A percentile compares a stretch with the other conserved stretches of the same genome.
Evolutionary conservation across 768 basidiomycete genomes (phyloP).

Genomic region (Leccinum imitatum): DNA sequence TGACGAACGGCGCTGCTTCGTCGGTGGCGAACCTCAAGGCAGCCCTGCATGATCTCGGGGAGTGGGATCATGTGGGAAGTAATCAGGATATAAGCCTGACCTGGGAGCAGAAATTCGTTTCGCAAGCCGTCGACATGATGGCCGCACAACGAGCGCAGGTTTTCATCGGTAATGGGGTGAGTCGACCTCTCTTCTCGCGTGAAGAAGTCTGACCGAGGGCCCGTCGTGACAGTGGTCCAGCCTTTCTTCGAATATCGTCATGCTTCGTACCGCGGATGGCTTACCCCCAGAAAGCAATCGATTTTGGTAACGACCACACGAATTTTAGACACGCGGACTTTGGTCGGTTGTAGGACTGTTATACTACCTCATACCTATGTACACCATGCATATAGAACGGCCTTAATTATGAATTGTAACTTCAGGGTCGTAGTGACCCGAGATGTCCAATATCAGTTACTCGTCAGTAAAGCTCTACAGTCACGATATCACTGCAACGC

Average conservation of each 20-base stretch:
- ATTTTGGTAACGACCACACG: conserved; percentile 31
- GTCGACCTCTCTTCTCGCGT: conserved; percentile 11
- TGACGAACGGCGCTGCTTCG: conserved; percentile 43
- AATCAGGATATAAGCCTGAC: conserved; percentile 42
- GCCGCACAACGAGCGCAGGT: conserved; percentile 45
- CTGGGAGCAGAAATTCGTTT: conserved; percentile 42
- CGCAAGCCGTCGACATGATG: conserved; percentile 50
- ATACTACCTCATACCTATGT: neutral
- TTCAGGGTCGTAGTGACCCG: neutral
- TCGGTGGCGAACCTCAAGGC: conserved; percentile 42
- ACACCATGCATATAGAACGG: neutral
- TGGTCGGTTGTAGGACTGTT: neutral
- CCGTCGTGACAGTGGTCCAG: conserved; percentile 36
- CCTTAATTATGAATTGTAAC: neutral
- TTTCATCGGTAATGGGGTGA: conserved; percentile 54
- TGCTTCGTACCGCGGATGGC: conserved; percentile 34
- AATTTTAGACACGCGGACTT: neutral
- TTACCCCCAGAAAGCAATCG: conserved; percentile 28
- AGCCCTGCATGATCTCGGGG: conserved; percentile 30
- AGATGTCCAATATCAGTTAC: no score
- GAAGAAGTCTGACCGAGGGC: neutral
- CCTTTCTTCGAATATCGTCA: conserved; percentile 39
- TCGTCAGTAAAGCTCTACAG: no score
- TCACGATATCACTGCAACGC: no score
- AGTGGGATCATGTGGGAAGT: conserved; percentile 40